Evolutionary conservation across 2,329 filamentous ascomycete genomes (phyloP), one percentile per base, ranked within the genome.

Genomic region (Alternaria incomplexa): DNA sequence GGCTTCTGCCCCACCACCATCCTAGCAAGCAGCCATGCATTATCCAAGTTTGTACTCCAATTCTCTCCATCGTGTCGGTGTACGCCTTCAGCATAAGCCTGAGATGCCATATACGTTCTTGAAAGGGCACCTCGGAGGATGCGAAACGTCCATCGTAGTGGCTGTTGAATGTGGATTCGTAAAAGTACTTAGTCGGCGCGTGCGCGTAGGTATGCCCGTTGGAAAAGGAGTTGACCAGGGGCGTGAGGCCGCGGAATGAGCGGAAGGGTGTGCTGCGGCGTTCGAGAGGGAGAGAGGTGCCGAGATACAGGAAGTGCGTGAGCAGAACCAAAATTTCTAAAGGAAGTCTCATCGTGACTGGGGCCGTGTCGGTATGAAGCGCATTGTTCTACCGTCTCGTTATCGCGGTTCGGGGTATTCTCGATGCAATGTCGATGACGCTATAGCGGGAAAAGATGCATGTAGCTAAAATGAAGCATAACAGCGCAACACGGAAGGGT

Each of bases 1-100:
- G 84, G 71, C 84, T 83, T 56, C 84, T 81, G 67, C 88, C 88
- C 87, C 87, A 89, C 83, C 85, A 89, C 87, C 87, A 89, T 36
- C 86, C 86, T 15, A 89, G 78, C 44, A 89, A 77, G 6, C 85
- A 85, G 12, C 87, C 87, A 67, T 89, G 87, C 85, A 89, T 88
- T 60, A 89, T 84, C 87, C 87, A 89, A 9, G 87, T 89, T 66
- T 88, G 84, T 5, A 84, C 83, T 13, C 85, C 84, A 30, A 89
- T 82, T 54, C 84, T 81, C 45, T 82, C 77, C 86, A 89, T 89
- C 6, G 85, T 86, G 1, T 80, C 77, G 3, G 88, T 80, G 68
- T 89, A 89, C 2, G 86, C 85, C 66, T 83, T 84, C 63, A 88
- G 81, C 36, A 89, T 78, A 3, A 82, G 79, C 20, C 81, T 83